Base-by-base conservation (phyloP, 2,329 filamentous ascomycete species). In the Cryphonectria radicalis region DNA sequence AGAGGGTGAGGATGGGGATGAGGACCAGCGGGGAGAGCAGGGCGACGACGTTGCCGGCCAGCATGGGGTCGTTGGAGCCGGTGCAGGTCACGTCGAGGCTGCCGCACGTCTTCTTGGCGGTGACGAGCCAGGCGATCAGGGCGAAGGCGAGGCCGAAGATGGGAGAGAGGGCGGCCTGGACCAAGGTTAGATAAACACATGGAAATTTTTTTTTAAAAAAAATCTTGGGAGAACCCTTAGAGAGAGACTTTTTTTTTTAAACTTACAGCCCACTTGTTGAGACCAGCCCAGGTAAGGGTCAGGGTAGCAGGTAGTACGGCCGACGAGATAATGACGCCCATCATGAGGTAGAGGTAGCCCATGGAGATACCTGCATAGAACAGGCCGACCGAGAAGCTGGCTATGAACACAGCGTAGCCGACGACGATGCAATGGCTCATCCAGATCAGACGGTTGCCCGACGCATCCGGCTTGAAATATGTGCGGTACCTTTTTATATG, bases 301-400 rank as follows among this genome's bases (percentile, higher is more conserved):
- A 97, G 83, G 0, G 93, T 91, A 0, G 93, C 93, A 0, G 95
- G 94, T 17, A 97, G 86, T 4, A 97, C 94, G 3, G 93, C 94
- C 0, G 92, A 89, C 0, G 91, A 94, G 78, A 97, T 96, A 77
- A 97, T 93, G 66, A 94, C 92, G 10, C 94, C 95, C 94, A 97
- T 97, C 78, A 97, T 88, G 1, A 97, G 84, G 78, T 97, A 97
- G 3, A 97, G 85, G 77, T 95, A 97, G 14, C 94, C 94, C 93
- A 97, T 96, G 14, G 89, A 91, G 73, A 97, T 92, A 28, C 92
- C 91, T 1, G 89, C 90, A 74, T 92, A 92, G 79, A 84, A 89
- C 0, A 96, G 87, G 0, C 92, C 93, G 0, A 93, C 93, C 0
- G 91, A 91, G 80, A 97, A 93, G 1, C 84, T 88, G 19, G 93